Conservation (phyloP, 495 filamentous ascomycete genomes). For the Cudoniella acicularis region DNA sequence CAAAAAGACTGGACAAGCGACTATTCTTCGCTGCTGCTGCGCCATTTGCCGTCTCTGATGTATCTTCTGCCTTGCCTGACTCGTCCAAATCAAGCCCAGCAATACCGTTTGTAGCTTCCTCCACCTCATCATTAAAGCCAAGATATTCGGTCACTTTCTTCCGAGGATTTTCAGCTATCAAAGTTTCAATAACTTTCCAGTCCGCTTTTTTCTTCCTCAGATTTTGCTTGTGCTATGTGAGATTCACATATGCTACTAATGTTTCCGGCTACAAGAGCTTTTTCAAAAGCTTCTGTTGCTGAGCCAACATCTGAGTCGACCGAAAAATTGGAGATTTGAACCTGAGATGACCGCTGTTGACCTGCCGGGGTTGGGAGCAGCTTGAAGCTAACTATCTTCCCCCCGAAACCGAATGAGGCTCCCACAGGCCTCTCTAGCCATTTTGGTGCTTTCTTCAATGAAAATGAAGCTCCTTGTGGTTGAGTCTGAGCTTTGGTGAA, state of each 20-base stretch:
- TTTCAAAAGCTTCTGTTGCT: slow-evolving; percentile 83
- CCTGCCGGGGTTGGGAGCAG: slow-evolving; percentile 51
- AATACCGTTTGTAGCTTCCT: slow-evolving; percentile 42
- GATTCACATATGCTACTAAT: slow-evolving; percentile 74
- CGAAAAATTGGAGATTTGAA: slow-evolving; percentile 83
- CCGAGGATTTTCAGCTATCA: slow-evolving; percentile 76
- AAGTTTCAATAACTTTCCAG: slow-evolving; percentile 89
- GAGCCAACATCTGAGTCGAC: slow-evolving; percentile 80
- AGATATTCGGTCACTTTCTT: slow-evolving; percentile 81
- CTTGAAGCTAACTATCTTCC: slow-evolving; percentile 80
- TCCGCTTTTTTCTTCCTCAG: slow-evolving; percentile 90
- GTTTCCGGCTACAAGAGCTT: slow-evolving; percentile 72
- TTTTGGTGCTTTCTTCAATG: slow-evolving; percentile 77
- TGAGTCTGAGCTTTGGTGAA: slow-evolving; percentile 90
- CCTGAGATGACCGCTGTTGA: slow-evolving; percentile 63
- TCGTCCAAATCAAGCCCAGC: slow-evolving; percentile 30
- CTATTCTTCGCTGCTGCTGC: slow-evolving; percentile 39
- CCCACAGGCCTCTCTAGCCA: slow-evolving; percentile 86
- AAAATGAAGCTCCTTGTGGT: slow-evolving; percentile 83
- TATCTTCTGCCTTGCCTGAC: slow-evolving; percentile 26
- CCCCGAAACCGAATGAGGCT: slow-evolving; percentile 93
- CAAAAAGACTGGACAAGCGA: slow-evolving; percentile 69
- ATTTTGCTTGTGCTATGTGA: slow-evolving; percentile 66
- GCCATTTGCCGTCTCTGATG: slow-evolving; percentile 22
- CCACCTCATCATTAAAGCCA: slow-evolving; percentile 66